A percentile compares a stretch with the other conserved stretches of the same genome.
phyloP scores from a whole-genome alignment of 768 basidiomycete genomes.

The Gloeopeniophorella convolvens region DNA sequence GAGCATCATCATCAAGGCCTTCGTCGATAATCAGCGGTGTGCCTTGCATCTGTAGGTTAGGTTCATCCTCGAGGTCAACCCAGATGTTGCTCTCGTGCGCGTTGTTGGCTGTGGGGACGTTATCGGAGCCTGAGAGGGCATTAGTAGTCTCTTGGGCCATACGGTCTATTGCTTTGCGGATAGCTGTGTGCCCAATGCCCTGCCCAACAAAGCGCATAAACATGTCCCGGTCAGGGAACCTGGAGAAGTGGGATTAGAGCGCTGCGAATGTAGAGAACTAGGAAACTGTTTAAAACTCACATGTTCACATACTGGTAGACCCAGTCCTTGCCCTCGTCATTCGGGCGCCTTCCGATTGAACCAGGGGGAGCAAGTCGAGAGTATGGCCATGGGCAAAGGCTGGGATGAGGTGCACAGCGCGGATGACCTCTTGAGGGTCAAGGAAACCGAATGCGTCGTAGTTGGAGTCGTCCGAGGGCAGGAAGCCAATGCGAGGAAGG shows the following conservation, averaged over 20 bases:
- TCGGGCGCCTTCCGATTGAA: neutral
- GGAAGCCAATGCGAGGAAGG: constrained; percentile 24
- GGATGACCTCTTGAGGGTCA: constrained; percentile 25
- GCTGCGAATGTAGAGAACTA: neutral
- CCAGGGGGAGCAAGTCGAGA: neutral
- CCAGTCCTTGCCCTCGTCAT: constrained; percentile 23
- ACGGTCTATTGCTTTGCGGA: no score
- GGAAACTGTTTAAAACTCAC: constrained; percentile 16
- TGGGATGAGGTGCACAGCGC: constrained; percentile 26
- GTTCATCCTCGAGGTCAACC: no score
- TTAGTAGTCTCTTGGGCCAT: no score
- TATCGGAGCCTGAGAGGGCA: no score
- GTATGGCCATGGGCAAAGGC: constrained; percentile 22
- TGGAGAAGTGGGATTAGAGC: neutral
- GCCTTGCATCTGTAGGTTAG: no score
- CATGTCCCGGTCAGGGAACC: constrained; percentile 28
- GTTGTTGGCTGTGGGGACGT: no score
- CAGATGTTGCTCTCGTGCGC: no score
- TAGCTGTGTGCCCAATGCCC: constrained; percentile 26
- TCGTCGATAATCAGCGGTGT: no score
- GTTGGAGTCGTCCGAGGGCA: constrained; percentile 7
- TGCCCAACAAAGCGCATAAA: constrained; percentile 23
- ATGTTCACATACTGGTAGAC: constrained; percentile 24
- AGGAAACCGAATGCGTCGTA: constrained; percentile 27
- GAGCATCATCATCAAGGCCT: no score